Evolutionary conservation across 2,329 filamentous ascomycete species (phyloP).

Genomic region (Raffaelea ambrosiae): DNA sequence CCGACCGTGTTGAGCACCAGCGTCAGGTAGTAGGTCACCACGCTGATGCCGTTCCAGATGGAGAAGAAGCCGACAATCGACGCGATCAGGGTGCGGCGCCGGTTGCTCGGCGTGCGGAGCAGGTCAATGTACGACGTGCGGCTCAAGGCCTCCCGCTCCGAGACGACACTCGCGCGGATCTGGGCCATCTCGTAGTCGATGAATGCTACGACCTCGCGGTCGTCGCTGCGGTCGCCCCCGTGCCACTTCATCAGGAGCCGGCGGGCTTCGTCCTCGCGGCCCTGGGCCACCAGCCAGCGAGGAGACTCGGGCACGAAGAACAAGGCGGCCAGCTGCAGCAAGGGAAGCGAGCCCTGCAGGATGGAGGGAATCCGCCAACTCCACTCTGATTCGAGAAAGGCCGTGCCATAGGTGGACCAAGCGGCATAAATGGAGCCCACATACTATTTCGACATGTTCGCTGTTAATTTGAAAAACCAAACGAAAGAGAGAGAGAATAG

Average conservation of each 20-base stretch:
- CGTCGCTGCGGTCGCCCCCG: conserved; percentile 22
- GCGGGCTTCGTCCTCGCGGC: conserved; percentile 37
- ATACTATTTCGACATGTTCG: too few relatives aligned
- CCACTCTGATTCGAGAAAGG: conserved; percentile 38
- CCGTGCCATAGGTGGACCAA: conserved; percentile 36
- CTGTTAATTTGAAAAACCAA: too few relatives aligned
- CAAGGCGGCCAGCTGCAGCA: conserved; percentile 10
- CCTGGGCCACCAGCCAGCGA: conserved; percentile 25
- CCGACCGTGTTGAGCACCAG: conserved; percentile 48
- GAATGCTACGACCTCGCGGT: conserved; percentile 15
- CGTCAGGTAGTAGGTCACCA: conserved; percentile 52
- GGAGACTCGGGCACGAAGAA: conserved; percentile 32
- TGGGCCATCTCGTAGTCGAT: conserved; percentile 25
- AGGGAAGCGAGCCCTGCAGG: conserved; percentile 7
- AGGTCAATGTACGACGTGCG: too few relatives aligned
- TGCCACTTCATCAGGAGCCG: conserved; percentile 19
- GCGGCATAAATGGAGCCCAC: conserved; percentile 32
- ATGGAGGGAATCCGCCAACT: conserved; percentile 44
- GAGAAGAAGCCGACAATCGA: conserved; percentile 21
- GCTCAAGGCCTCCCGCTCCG: not conserved
- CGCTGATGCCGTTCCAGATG: conserved; percentile 36
- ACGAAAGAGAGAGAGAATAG: too few relatives aligned
- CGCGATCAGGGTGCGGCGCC: conserved; percentile 11
- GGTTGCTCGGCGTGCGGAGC: too few relatives aligned
- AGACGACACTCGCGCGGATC: not conserved